Conservation (phyloP, 1,284 basidiomycete species). For the Albatrellus sp. region DNA sequence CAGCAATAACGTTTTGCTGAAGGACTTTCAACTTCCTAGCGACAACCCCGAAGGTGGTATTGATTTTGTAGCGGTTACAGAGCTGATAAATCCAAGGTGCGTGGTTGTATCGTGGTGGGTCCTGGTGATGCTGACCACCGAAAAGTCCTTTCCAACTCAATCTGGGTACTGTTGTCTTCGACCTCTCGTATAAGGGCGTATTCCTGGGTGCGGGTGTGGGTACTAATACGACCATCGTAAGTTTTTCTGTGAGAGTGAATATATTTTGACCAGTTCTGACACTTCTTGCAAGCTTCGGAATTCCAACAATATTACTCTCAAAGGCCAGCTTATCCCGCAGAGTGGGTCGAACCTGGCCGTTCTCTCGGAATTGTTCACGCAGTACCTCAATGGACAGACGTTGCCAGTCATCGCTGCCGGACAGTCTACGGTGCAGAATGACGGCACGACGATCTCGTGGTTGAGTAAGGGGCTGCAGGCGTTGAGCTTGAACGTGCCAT, state of each 20-base stretch:
- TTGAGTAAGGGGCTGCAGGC: conserved; percentile 49
- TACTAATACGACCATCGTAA: conserved; percentile 37
- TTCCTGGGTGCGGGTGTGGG: conserved; percentile 49
- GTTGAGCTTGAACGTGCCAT: conserved; percentile 47
- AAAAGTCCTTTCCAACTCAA: conserved; percentile 55
- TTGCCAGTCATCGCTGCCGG: conserved; percentile 53
- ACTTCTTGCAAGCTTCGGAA: conserved; percentile 38
- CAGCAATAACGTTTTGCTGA: conserved; percentile 39
- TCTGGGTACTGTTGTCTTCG: conserved; percentile 60
- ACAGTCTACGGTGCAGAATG: conserved; percentile 40
- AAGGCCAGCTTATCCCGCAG: conserved; percentile 49
- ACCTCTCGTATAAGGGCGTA: conserved; percentile 47
- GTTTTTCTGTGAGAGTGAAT: conserved; percentile 14
- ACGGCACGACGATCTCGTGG: conserved; percentile 52
- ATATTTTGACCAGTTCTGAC: neutral
- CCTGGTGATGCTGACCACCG: conserved; percentile 1
- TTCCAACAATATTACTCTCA: conserved; percentile 52
- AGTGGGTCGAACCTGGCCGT: conserved; percentile 32
- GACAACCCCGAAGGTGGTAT: conserved; percentile 63
- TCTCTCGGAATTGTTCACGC: conserved; percentile 59
- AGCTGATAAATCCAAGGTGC: conserved; percentile 53
- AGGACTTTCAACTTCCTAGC: conserved; percentile 61
- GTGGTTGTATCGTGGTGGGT: neutral
- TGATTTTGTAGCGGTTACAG: conserved; percentile 46
- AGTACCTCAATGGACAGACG: conserved; percentile 57